Conservation (phyloP, 1,284 basidiomycete genomes). For the Ceratobasidium sp. region DNA sequence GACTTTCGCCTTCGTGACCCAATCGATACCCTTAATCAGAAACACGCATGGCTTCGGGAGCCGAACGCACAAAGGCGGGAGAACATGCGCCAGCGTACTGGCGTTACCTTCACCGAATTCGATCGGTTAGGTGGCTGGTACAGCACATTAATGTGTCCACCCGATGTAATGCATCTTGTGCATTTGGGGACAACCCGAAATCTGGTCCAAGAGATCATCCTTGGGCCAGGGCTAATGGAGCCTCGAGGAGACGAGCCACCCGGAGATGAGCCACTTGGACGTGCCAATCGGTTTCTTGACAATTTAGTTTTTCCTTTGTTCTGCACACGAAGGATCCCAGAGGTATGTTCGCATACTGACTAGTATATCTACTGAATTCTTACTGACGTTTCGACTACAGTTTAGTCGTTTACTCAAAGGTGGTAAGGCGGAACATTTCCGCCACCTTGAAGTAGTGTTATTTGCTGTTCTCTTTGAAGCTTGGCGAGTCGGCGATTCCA, state of each 20-base stretch:
- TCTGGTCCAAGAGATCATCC: not conserved
- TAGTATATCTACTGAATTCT: not conserved
- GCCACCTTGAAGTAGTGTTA: not conserved
- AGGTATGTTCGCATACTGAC: not conserved
- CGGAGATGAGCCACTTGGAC: not conserved
- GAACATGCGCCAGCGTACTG: not conserved
- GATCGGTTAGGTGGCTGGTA: not conserved
- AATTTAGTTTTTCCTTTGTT: not conserved
- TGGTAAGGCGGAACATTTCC: not conserved
- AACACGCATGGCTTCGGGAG: not conserved
- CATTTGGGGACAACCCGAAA: not conserved
- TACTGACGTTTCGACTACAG: not conserved
- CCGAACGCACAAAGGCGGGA: not conserved
- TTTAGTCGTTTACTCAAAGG: not conserved
- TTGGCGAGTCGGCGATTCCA: not conserved
- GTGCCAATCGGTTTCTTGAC: not conserved
- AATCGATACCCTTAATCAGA: not conserved
- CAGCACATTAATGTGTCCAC: not conserved
- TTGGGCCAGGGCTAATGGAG: not conserved
- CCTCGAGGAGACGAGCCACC: not conserved
- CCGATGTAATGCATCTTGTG: not conserved
- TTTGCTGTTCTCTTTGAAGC: not conserved
- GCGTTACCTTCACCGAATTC: not conserved
- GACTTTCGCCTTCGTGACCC: not conserved
- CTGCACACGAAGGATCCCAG: not conserved